Base-by-base conservation (phyloP, 768 basidiomycete genomes). In the Zangia roseola region DNA sequence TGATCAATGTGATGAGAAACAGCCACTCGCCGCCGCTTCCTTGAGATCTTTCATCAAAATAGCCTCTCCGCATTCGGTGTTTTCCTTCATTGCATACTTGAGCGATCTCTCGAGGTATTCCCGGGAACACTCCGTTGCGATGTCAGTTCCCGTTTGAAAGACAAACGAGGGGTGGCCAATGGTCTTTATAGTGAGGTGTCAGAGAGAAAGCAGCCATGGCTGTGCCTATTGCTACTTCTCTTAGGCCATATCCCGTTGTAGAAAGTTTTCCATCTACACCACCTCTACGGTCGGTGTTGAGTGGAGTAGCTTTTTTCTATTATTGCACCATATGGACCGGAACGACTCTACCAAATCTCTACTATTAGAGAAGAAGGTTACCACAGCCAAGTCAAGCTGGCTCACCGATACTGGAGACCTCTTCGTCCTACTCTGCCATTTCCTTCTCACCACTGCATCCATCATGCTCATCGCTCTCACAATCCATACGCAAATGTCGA, bases 1-100 rank as follows among this genome's bases (percentile, higher is more conserved):
- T 6, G 5, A 4, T 49, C 3, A 36, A 58, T 57, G 57, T 19
- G n/a, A n/a, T n/a, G n/a, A n/a, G n/a, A 58, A 8, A 24, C 53
- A 44, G 1, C 44, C 56, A 0, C 25, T 45, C n/a, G 42, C 56
- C 26, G 52, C 36, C 13, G 45, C 48, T 10, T 41, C 45, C 33
- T 54, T 50, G 9, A 58, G 45, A 2, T 13, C 24, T 2, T 37
- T 28, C 45, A n/a, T n/a, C n/a, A n/a, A n/a, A n/a, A n/a, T n/a
- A n/a, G n/a, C n/a, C n/a, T n/a, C n/a, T n/a, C n/a, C n/a, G n/a
- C n/a, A n/a, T n/a, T n/a, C n/a, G n/a, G n/a, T n/a, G n/a, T n/a
- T n/a, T n/a, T 44, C 50, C 24, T 33, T 45, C 24, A 57, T 17
- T 14, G 43, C 33, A 10, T 47, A 16, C 4, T 43, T 21, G 19